Conservation (phyloP, 2,329 filamentous ascomycete genomes). For the Helotiales sp. region DNA sequence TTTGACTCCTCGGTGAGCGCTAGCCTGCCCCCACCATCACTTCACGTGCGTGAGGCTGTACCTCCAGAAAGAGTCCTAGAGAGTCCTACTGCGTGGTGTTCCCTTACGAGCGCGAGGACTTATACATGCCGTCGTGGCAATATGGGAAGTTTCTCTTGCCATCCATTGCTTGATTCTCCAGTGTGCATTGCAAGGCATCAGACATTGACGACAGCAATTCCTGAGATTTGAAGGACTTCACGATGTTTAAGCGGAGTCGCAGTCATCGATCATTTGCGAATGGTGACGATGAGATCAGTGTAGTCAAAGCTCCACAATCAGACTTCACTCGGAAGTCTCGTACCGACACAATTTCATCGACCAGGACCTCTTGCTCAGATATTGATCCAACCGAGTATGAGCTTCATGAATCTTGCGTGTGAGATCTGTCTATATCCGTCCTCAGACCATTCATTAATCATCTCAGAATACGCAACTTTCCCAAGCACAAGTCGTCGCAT, state of each 20-base stretch:
- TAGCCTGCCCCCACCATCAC: slow-evolving; percentile 9
- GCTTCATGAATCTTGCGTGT: slow-evolving; percentile 32
- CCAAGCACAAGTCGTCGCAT: slow-evolving; percentile 31
- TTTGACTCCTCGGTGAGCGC: slow-evolving; percentile 14
- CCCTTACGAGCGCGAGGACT: slow-evolving; percentile 12
- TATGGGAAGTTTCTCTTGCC: slow-evolving; percentile 17
- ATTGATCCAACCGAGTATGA: slow-evolving; percentile 21
- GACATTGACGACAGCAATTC: neutral
- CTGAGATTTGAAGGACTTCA: slow-evolving; percentile 9
- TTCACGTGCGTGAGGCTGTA: slow-evolving; percentile 15
- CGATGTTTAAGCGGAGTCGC: slow-evolving; percentile 29
- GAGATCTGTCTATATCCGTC: slow-evolving; percentile 10
- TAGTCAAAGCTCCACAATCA: slow-evolving; percentile 14
- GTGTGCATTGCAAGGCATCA: slow-evolving; percentile 14
- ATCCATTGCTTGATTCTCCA: slow-evolving; percentile 11
- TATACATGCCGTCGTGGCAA: slow-evolving; percentile 26
- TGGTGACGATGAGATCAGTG: slow-evolving; percentile 26
- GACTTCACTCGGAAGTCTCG: slow-evolving; percentile 11
- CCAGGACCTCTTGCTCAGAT: slow-evolving; percentile 19
- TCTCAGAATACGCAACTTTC: slow-evolving; percentile 27
- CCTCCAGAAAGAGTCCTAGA: slow-evolving; percentile 18
- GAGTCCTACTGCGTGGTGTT: slow-evolving; percentile 18
- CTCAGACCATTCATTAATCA: slow-evolving; percentile 5
- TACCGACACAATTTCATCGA: slow-evolving; percentile 14
- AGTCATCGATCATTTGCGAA: slow-evolving; percentile 25